Evolutionary conservation across 495 filamentous ascomycete genomes (phyloP).

Genomic region (Cercophora newfieldiana): DNA sequence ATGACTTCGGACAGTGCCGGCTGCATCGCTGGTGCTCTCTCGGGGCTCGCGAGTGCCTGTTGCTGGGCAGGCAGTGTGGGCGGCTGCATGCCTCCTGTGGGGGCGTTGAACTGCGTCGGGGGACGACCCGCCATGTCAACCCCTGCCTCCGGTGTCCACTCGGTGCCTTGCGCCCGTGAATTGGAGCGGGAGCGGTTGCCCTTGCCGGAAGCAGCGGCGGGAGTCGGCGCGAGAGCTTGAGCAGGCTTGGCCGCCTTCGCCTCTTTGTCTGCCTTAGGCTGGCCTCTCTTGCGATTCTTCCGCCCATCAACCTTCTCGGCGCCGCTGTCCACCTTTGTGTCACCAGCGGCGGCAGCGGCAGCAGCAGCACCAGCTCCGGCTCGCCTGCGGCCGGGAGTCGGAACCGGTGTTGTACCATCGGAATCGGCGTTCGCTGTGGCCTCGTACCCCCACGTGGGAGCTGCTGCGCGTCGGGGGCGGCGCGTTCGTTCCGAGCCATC

Average conservation of each 20-base stretch:
- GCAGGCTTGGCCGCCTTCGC: slow-evolving; percentile 30
- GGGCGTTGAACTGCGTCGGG: slow-evolving; percentile 39
- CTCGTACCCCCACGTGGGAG: slow-evolving; percentile 52
- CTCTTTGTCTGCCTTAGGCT: slow-evolving; percentile 44
- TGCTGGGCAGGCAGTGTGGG: slow-evolving; percentile 38
- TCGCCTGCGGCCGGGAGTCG: slow-evolving; percentile 53
- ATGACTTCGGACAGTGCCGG: slow-evolving; percentile 48
- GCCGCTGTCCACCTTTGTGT: slow-evolving; percentile 49
- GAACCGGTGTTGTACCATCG: slow-evolving; percentile 54
- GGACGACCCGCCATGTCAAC: slow-evolving; percentile 31
- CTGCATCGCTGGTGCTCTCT: slow-evolving; percentile 33
- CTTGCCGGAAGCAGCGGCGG: slow-evolving; percentile 35
- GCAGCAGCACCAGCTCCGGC: slow-evolving; percentile 35
- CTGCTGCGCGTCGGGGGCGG: slow-evolving; percentile 54
- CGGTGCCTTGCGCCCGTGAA: slow-evolving; percentile 41
- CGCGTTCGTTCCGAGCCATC: slow-evolving; percentile 51
- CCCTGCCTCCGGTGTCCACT: slow-evolving; percentile 40
- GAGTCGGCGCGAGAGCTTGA: slow-evolving; percentile 46
- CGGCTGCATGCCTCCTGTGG: slow-evolving; percentile 39
- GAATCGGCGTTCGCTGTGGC: slow-evolving; percentile 49
- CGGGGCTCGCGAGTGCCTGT: slow-evolving; percentile 38
- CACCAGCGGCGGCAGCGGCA: slow-evolving; percentile 26
- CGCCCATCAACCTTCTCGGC: slow-evolving; percentile 57
- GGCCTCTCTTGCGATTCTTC: slow-evolving; percentile 49
- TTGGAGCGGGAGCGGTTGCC: slow-evolving; percentile 47